Evolutionary conservation across 2,329 filamentous ascomycete species (phyloP).

Genomic region (Colletotrichum cuscutae): DNA sequence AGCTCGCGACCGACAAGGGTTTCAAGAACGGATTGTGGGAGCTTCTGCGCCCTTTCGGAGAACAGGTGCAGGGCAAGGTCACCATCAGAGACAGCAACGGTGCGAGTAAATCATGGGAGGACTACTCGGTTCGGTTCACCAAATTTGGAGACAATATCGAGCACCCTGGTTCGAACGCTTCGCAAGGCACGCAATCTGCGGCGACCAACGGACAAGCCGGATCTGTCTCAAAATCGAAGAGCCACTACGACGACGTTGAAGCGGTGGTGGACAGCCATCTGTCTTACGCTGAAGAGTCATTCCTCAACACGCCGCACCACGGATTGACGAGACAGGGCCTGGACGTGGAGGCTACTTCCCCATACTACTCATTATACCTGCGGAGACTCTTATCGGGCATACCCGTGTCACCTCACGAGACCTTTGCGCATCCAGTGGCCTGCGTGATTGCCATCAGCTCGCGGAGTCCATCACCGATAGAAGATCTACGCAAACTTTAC

Average conservation of each 20-base stretch:
- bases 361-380: conserved; percentile 88
- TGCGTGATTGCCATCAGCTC: conserved; percentile 97
- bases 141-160: conserved; percentile 71
- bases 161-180: conserved; percentile 54
- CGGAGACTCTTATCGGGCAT: conserved; percentile 84
- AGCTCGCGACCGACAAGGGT: conserved; percentile 83
- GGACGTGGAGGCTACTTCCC: conserved; percentile 69
- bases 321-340: conserved; percentile 52
- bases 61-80: conserved; percentile 87
- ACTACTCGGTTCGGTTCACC: conserved; percentile 90
- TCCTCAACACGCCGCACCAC: conserved; percentile 50
- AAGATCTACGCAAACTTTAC: conserved; percentile 87
- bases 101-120: conserved; percentile 83
- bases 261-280: conserved; percentile 83
- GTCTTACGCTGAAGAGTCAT: conserved; percentile 75
- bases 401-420: conserved; percentile 85
- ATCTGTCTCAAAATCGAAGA: conserved; percentile 32
- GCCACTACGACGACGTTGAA: conserved; percentile 74
- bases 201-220: conserved; percentile 42
- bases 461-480: conserved; percentile 83
- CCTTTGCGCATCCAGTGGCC: conserved; percentile 93
- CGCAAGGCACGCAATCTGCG: conserved; percentile 41
- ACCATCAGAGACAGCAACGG: conserved; percentile 91
- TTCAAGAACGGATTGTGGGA: conserved; percentile 85
- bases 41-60: conserved; percentile 89